A percentile compares a stretch with the other conserved stretches of the same genome.
phyloP scores from a whole-genome alignment of 2,329 filamentous ascomycete species.

The Aulographum hederae region DNA sequence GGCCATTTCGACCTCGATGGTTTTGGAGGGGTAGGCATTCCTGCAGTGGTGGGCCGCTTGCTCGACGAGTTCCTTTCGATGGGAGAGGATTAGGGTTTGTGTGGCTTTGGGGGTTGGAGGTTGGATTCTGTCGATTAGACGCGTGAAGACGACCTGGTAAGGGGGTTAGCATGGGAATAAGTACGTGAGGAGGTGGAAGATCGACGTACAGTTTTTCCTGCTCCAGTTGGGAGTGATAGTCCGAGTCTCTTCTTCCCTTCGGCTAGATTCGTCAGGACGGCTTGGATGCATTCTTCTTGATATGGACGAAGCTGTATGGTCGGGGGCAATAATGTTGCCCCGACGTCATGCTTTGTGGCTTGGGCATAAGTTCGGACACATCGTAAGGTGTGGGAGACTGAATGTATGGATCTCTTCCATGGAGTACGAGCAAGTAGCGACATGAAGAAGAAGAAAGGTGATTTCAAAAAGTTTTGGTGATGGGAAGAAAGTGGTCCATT shows the following conservation, averaged over 20 bases:
- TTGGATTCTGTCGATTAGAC: slow-evolving; percentile 64
- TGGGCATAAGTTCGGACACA: too few relatives aligned
- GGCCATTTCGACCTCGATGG: slow-evolving; percentile 85
- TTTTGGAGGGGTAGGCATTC: slow-evolving; percentile 60
- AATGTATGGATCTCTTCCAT: too few relatives aligned
- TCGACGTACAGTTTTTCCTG: slow-evolving; percentile 67
- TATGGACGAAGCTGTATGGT: slow-evolving; percentile 56
- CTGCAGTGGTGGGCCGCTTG: slow-evolving; percentile 79
- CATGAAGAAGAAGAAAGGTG: too few relatives aligned
- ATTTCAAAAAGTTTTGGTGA: too few relatives aligned
- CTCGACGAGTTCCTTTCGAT: slow-evolving; percentile 83
- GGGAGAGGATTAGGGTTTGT: slow-evolving; percentile 79
- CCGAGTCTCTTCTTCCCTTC: slow-evolving; percentile 64
- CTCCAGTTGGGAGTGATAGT: slow-evolving; percentile 71
- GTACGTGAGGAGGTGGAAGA: neutral
- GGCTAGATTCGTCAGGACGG: slow-evolving; percentile 51
- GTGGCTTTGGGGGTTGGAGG: slow-evolving; percentile 37
- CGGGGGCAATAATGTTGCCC: too few relatives aligned
- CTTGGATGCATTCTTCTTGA: slow-evolving; percentile 80
- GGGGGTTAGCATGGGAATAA: neutral
- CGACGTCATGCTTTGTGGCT: too few relatives aligned
- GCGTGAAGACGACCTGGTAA: slow-evolving; percentile 75
- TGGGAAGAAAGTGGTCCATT: too few relatives aligned
- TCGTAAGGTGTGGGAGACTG: too few relatives aligned
- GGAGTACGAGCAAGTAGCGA: too few relatives aligned